phyloP scores from a whole-genome alignment of 2,329 filamentous ascomycete genomes.

The Davidsoniella eucalypti region DNA sequence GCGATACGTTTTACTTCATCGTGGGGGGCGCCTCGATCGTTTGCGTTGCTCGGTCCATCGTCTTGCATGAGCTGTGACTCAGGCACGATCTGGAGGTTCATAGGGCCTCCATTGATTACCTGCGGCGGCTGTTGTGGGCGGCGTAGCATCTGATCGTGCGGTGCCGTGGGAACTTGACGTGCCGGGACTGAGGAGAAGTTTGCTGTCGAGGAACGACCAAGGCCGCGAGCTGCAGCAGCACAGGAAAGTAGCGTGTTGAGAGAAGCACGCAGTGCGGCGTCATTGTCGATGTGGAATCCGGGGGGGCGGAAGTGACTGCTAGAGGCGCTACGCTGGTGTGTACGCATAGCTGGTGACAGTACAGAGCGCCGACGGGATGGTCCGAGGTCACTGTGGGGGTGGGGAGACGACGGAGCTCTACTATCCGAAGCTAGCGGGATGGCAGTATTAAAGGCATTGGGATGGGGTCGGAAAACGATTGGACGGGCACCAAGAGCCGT shows the following conservation, averaged over 20 bases:
- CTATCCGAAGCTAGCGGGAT: not conserved
- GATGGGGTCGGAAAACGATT: constrained; percentile 60
- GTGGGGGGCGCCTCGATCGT: not conserved
- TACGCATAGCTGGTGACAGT: constrained; percentile 31
- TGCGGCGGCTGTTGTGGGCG: constrained; percentile 30
- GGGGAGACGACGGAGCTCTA: constrained; percentile 54
- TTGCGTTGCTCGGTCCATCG: not conserved
- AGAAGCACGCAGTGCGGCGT: constrained; percentile 79
- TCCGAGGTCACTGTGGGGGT: constrained; percentile 33
- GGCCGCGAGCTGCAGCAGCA: constrained; percentile 70
- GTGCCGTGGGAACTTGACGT: constrained; percentile 15
- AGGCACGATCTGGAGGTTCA: constrained; percentile 42
- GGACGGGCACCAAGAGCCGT: constrained; percentile 58
- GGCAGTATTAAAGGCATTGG: constrained; percentile 53
- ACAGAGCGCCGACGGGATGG: constrained; percentile 33
- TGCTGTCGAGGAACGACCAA: constrained; percentile 36
- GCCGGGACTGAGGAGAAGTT: constrained; percentile 18
- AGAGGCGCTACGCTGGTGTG: constrained; percentile 25
- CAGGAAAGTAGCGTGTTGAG: constrained; percentile 94
- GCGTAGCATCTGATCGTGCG: constrained; percentile 19
- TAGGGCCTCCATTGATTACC: constrained; percentile 20
- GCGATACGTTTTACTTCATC: not conserved
- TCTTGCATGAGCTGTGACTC: constrained; percentile 39
- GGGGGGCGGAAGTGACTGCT: constrained; percentile 48
- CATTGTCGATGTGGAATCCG: constrained; percentile 70